Evolutionary conservation across 73 alveolate genomes (phyloP), one percentile per base, ranked within the genome.

Genomic region (Paramecium biaurelia): DNA sequence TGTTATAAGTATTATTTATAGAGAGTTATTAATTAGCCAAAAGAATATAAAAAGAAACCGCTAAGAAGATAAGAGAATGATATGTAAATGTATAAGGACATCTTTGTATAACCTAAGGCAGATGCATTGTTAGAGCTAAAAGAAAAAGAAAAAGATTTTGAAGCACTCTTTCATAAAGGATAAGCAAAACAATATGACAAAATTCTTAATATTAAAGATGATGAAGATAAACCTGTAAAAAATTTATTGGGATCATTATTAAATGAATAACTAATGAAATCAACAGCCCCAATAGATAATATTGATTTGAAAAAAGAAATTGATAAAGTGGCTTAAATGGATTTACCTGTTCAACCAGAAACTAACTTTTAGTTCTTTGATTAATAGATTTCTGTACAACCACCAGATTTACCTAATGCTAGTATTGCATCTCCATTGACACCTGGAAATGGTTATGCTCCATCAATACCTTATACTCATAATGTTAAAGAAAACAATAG

Each of bases 371-470:
- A 96, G 92, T 98, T 97, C 95, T 98, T 98, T 88, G 96, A 98
- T 86, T 95, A 98, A 86, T 96, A 98, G 92, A 97, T 98, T 58
- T 98, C 98, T 93, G 99, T 98, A 8, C 94, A 98, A 72, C 99
- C 99, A 30, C 99, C 99, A 11, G 99, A 98, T 85, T 98, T 99
- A 6, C 95, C 96, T 5, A 95, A 97, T 93, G 98, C 99, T 23
- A 97, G 98, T 7, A 95, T 97, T 30, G 99, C 99, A 20, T 96
- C 99, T 28, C 98, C 98, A 3, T 93, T 97, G 38, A 97, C 98
- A 70, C 99, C 99, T 85, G 98, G 99, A 21, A 95, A 96, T 76
- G 99, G 99, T 30, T 98, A 99, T 98, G 99, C 99, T 34, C 99
- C 99, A 72, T 97, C 99, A 26, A 95, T 98, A 57, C 99, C 99